A percentile compares a stretch with the other conserved stretches of the same genome.
phyloP scores from a whole-genome alignment of 352 stramenopile species.

The Blastocystis sp. region DNA sequence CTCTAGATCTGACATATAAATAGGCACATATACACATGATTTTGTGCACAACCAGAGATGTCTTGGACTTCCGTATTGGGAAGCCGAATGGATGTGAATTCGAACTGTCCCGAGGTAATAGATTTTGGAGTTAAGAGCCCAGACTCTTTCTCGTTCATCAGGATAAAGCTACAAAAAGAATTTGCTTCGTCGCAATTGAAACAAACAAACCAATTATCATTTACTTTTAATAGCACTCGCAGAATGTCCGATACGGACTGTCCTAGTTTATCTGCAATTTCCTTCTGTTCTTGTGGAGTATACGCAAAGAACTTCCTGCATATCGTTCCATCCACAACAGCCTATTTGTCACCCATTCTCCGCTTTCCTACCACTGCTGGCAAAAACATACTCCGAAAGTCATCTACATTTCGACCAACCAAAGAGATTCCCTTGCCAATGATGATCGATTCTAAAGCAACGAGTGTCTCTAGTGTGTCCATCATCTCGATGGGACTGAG shows the following conservation, averaged over 20 bases:
- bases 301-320: constrained; percentile 19
- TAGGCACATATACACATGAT: background rate
- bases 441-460: constrained; percentile 18
- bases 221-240: background rate
- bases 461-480: constrained; percentile 2
- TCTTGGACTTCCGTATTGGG: background rate
- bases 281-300: background rate
- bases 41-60: background rate
- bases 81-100: constrained; percentile 42
- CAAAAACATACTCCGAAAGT: constrained; percentile 14
- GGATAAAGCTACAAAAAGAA: background rate
- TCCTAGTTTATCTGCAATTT: background rate
- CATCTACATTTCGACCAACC: background rate
- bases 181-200: background rate
- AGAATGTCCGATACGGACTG: background rate
- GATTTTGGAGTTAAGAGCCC: background rate
- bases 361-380: background rate
- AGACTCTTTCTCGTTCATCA: background rate
- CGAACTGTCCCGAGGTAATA: constrained; percentile 7
- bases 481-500: background rate
- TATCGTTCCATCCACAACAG: background rate
- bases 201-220: background rate
- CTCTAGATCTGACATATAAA: background rate
- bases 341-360: background rate
- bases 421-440: background rate